phyloP scores from a whole-genome alignment of 1,284 basidiomycete species.

The Fomitopsis pinicola region DNA sequence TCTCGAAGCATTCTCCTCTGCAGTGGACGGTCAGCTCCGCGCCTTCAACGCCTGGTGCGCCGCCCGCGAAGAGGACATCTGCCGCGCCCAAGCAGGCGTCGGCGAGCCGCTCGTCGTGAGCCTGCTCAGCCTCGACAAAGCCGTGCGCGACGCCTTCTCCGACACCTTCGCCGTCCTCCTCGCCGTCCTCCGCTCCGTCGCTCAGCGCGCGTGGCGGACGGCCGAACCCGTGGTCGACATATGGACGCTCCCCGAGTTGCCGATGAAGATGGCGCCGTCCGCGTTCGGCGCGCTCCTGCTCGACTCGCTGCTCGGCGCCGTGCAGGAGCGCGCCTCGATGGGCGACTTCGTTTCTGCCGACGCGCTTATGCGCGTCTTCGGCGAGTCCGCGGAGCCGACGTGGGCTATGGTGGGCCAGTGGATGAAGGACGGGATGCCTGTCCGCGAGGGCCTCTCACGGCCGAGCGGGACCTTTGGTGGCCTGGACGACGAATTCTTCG shows the following conservation, averaged over 20 bases:
- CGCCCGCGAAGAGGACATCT: conserved; percentile 60
- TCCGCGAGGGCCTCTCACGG: conserved; percentile 31
- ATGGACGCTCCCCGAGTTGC: conserved; percentile 39
- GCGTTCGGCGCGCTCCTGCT: conserved; percentile 51
- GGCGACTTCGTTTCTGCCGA: conserved; percentile 49
- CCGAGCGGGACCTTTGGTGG: conserved; percentile 11
- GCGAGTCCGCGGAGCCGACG: conserved; percentile 58
- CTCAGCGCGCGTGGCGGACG: conserved; percentile 27
- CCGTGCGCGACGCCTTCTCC: conserved; percentile 53
- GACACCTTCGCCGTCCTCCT: conserved; percentile 52
- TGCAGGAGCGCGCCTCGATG: conserved; percentile 52
- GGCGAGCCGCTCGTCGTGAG: conserved; percentile 52
- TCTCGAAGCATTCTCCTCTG: conserved; percentile 78
- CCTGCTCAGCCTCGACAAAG: conserved; percentile 59
- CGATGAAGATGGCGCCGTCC: conserved; percentile 43
- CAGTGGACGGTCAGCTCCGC: conserved; percentile 56
- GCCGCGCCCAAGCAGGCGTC: conserved; percentile 44
- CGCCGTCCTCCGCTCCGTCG: conserved; percentile 30
- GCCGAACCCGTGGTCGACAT: conserved; percentile 27
- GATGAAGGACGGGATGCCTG: conserved; percentile 71
- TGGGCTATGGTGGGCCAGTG: conserved; percentile 74
- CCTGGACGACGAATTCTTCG: conserved; percentile 77
- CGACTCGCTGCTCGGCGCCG: conserved; percentile 53
- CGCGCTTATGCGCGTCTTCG: conserved; percentile 60
- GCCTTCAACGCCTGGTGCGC: conserved; percentile 70